These are phyloP conservation scores for Ilyonectria sp. DNA, from an alignment of 2,329 filamentous ascomycete species.

Conservation along the genomic window DNA sequence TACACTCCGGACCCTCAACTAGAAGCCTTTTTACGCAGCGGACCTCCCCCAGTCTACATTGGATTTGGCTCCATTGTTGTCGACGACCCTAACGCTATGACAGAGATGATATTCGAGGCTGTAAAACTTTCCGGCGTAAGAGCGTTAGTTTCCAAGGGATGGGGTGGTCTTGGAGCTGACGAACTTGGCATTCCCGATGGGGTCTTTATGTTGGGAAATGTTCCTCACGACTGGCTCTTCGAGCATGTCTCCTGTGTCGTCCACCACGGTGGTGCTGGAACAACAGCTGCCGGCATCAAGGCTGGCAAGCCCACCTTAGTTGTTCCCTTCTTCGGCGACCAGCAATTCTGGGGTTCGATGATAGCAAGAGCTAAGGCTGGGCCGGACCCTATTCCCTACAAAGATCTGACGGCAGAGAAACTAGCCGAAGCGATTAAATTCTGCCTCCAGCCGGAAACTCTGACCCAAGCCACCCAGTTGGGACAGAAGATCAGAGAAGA, in stretches of 20 bases:
- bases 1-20: slow-evolving; percentile 78
- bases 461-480: slow-evolving; percentile 69
- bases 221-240: slow-evolving; percentile 92
- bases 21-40: slow-evolving; percentile 75
- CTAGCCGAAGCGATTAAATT: slow-evolving; percentile 75
- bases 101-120: slow-evolving; percentile 80
- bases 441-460: slow-evolving; percentile 73
- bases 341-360: slow-evolving; percentile 88
- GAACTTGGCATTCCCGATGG: slow-evolving; percentile 78
- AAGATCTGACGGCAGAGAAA: slow-evolving; percentile 75
- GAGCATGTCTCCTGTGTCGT: slow-evolving; percentile 85
- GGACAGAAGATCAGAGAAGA: slow-evolving; percentile 78
- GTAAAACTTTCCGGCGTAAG: slow-evolving; percentile 77
- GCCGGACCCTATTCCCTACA: slow-evolving; percentile 78
- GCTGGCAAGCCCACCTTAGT: slow-evolving; percentile 85
- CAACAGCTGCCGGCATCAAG: slow-evolving; percentile 88
- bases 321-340: slow-evolving; percentile 90
- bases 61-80: slow-evolving; percentile 89
- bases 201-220: slow-evolving; percentile 87
- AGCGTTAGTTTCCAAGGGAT: slow-evolving; percentile 88
- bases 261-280: slow-evolving; percentile 91
- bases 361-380: slow-evolving; percentile 81
- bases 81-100: slow-evolving; percentile 81
- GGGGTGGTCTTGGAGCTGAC: slow-evolving; percentile 87
- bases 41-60: slow-evolving; percentile 83